A percentile compares a stretch with the other conserved stretches of the same genome.
phyloP scores from a whole-genome alignment of 78 protist genomes.

The Monocercomonoides exilis region DNA sequence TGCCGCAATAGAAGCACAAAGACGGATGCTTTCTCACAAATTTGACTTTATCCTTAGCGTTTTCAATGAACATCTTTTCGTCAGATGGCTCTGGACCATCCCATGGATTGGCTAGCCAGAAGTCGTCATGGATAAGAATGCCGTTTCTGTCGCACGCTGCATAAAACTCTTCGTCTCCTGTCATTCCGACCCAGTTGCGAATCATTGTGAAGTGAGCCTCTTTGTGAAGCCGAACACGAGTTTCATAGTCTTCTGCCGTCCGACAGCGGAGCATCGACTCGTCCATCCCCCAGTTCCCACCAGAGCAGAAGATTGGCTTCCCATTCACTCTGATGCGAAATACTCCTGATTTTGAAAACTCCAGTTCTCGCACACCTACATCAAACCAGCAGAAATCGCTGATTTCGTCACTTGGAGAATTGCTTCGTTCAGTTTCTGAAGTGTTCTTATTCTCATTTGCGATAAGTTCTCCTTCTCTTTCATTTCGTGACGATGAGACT shows the following conservation, averaged over 20 bases:
- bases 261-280: not conserved
- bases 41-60: no score
- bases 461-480: not conserved
- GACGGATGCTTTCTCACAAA: no score
- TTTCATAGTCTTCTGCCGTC: not conserved
- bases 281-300: not conserved
- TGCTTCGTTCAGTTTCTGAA: not conserved
- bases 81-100: no score
- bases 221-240: not conserved
- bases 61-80: no score
- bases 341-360: not conserved
- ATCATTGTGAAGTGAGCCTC: not conserved
- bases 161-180: not conserved
- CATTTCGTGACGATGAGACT: not conserved
- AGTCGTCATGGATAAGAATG: not conserved
- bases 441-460: not conserved
- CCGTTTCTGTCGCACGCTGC: not conserved
- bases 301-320: not conserved
- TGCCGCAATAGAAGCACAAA: no score
- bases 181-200: not conserved
- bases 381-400: no score
- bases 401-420: not conserved
- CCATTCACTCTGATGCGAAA: not conserved
- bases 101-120: no score
- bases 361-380: not conserved